Conservation (phyloP, 495 filamentous ascomycete genomes). For the Podospora bellae-mahoneyi region DNA sequence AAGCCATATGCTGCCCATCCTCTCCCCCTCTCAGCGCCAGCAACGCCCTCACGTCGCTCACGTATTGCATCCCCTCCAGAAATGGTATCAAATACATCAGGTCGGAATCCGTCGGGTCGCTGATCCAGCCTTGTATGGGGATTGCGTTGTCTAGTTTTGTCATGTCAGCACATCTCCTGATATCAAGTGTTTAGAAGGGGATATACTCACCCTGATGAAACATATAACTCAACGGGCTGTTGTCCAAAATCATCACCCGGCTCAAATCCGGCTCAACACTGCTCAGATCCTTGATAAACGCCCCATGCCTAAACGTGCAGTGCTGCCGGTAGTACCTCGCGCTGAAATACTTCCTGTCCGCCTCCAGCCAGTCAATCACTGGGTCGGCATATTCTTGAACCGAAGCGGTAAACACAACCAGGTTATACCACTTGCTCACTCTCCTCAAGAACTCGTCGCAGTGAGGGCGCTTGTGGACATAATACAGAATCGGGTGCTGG, state of each 20-base stretch:
- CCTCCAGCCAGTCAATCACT: conserved; percentile 97
- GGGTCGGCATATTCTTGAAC: conserved; percentile 99
- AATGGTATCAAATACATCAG: conserved; percentile 89
- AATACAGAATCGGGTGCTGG: conserved; percentile 96
- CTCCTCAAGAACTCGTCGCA: conserved; percentile 96
- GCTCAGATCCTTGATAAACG: conserved; percentile 96
- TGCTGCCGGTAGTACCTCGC: conserved; percentile 92
- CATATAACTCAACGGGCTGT: conserved; percentile 96
- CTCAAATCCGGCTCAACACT: conserved; percentile 94
- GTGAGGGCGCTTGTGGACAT: conserved; percentile 94
- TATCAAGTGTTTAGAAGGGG: not conserved
- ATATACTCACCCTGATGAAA: conserved; percentile 83
- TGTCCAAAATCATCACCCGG: conserved; percentile 97
- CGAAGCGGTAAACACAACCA: conserved; percentile 94
- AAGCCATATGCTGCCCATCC: conserved; percentile 52
- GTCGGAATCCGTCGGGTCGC: conserved; percentile 85
- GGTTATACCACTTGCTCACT: conserved; percentile 92
- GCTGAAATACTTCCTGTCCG: conserved; percentile 92
- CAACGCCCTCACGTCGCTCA: conserved; percentile 87
- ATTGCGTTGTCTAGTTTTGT: conserved; percentile 78
- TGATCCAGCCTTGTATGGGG: conserved; percentile 90
- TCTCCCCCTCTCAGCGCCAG: conserved; percentile 86
- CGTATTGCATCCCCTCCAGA: conserved; percentile 91
- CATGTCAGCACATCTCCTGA: not conserved
- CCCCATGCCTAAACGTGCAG: conserved; percentile 89